Evolutionary conservation across 495 filamentous ascomycete species (phyloP).

Genomic region (Neurospora sp.): DNA sequence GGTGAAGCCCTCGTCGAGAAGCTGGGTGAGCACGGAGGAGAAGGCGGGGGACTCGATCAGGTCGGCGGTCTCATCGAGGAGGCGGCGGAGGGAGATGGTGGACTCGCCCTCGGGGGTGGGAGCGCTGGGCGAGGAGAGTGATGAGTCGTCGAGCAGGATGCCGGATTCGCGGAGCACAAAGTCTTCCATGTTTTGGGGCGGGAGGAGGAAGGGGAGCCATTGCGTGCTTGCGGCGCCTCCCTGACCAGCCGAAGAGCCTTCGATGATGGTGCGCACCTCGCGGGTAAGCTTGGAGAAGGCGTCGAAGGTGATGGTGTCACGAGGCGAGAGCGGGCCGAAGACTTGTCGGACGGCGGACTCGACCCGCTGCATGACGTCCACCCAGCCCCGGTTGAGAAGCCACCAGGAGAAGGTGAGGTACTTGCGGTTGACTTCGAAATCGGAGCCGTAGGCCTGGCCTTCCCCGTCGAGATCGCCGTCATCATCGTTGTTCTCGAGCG

Average conservation of each 20-base stretch:
- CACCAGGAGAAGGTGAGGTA: constrained; percentile 98
- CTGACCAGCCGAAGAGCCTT: constrained; percentile 58
- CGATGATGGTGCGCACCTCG: constrained; percentile 72
- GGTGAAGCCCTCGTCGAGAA: constrained; percentile 81
- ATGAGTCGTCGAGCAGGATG: constrained; percentile 45
- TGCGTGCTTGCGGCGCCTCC: constrained; percentile 31
- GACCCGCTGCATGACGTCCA: constrained; percentile 66
- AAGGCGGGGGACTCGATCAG: constrained; percentile 90
- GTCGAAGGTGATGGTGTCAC: constrained; percentile 73
- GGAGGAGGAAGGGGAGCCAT: constrained; percentile 83
- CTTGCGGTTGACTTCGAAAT: constrained; percentile 86
- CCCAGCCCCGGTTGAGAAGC: constrained; percentile 87
- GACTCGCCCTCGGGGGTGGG: constrained; percentile 17
- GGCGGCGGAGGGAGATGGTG: constrained; percentile 56
- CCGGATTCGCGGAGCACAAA: constrained; percentile 76
- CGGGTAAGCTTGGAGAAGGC: constrained; percentile 66
- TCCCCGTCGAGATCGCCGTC: constrained; percentile 72
- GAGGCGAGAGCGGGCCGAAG: constrained; percentile 75
- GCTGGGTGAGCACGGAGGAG: constrained; percentile 65
- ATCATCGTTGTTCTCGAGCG: constrained; percentile 81
- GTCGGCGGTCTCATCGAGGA: constrained; percentile 94
- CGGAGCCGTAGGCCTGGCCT: constrained; percentile 72
- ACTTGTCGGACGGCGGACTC: constrained; percentile 70
- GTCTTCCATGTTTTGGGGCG: constrained; percentile 63
- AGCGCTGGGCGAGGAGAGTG: background rate